Evolutionary conservation across 805 yeast genomes (phyloP), one percentile per base, ranked within the genome.

Genomic region (Lipomyces orientalis): DNA sequence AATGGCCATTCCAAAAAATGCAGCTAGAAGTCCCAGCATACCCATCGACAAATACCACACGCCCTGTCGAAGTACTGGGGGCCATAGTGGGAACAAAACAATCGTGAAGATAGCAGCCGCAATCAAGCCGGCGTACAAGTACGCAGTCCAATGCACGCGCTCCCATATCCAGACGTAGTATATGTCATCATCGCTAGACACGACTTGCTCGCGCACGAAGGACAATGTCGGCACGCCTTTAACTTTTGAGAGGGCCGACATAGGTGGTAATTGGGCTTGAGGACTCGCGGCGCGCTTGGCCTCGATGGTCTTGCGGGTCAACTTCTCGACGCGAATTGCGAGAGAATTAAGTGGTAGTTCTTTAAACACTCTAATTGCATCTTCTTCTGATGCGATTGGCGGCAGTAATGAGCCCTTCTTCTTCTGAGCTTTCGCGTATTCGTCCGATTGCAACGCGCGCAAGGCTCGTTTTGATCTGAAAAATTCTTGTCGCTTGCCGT

Each of bases 11-110:
- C 80, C 90, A 72, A 95, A 90, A 79, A 95, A 89, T 58, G 86
- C 80, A 4, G 87, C 93, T 56, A 95, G 82, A 49, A 94, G 79
- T 0, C 90, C 93, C 70, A 95, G 80, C 64, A 88, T 80, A 7
- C 86, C 90, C 83, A 94, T 86, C 43, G 97, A 90, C 63, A 92
- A 77, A 77, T 93, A 95, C 90, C 97, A 95, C 39, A 91, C 97
- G 55, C 95, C 96, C 64, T 84, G 84, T 77, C 97, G 88, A 95
- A 95, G 88, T 79, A 89, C 87, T 49, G 82, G 75, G 34, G 99
- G 99, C 99, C 99, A 95, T 75, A 95, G 84, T 70, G 98, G 99
- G 88, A 92, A 95, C 75, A 90, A 81, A 46, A 90, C 87, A 37
- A 89, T 59, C 1, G 86, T 82, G 72, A 90, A 86, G 3, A 90